Base-by-base conservation (phyloP, 345 rosid species). In the Citrus australasica region DNA sequence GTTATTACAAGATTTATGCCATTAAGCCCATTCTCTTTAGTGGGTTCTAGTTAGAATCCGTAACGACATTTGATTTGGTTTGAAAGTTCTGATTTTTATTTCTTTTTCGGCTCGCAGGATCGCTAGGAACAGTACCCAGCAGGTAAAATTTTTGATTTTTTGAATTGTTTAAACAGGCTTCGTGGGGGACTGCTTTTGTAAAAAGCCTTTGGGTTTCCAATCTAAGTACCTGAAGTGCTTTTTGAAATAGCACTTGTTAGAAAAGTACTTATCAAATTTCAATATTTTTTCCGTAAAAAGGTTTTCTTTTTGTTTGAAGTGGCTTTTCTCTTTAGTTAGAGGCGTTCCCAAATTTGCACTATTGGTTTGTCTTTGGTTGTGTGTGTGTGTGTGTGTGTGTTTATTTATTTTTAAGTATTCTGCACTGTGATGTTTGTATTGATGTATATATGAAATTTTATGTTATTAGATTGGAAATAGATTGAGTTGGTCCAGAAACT, bases 401-500 rank as follows among this genome's bases (percentile, higher is more conserved):
- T 11, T 46, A 46, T 46, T 46, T 46, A 53, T 19, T 17, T 53
- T 53, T 17, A 53, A 53, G 21, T 53, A 17, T 17, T 53, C 58
- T 53, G 22, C 58, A 17, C 21, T 53, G 21, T 19, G 59, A 74
- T 28, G 56, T 24, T 73, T 0, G 13, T 74, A 19, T 74, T 74
- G 27, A 74, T 62, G 51, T 46, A 6, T 63, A 6, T 63, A 30
- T 4, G 30, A 48, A 4, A 8, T 63, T 21, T 69, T 46, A 10
- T 67, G 63, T 60, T 24, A 48, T 72, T 85, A 94, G 98, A 76
- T 94, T 86, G 97, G 89, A 78, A 89, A 90, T 76, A 90, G 93
- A 71, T 81, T 91, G 78, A 88, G 63, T 78, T 94, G 95, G 88
- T 85, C 80, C 78, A 89, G 99, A 75, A 92, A 87, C 74, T 94